These are phyloP conservation scores for Entomortierella parvispora DNA, from an alignment of 192 early-diverging fungal species.

Conservation along the genomic window DNA sequence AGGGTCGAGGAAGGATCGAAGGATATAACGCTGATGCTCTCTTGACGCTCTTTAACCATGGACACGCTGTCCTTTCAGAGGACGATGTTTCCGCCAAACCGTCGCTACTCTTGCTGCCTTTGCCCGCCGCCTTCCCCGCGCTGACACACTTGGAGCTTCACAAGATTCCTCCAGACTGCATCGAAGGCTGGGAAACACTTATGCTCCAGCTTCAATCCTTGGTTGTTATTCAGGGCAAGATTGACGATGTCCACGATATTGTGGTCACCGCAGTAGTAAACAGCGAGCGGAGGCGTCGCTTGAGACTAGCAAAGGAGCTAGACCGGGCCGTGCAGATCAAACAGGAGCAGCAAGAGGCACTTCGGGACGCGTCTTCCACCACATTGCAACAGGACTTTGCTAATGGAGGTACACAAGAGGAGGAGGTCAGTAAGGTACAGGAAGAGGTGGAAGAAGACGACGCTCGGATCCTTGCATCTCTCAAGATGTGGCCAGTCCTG, in stretches of 20 bases:
- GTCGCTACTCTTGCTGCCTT: slow-evolving; percentile 31
- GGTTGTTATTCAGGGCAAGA: slow-evolving; percentile 50
- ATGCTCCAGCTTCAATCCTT: slow-evolving; percentile 52
- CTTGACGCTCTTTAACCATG: slow-evolving; percentile 28
- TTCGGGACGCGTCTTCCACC: slow-evolving; percentile 28
- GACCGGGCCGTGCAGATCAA: slow-evolving; percentile 26
- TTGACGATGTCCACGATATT: slow-evolving; percentile 61
- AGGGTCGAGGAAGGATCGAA: slow-evolving; percentile 42
- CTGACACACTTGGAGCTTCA: slow-evolving; percentile 61
- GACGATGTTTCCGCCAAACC: background rate
- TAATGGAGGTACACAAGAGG: background rate
- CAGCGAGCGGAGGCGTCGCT: slow-evolving; percentile 42
- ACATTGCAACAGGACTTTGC: too few relatives aligned
- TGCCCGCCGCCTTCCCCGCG: slow-evolving; percentile 44
- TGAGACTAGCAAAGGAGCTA: slow-evolving; percentile 10
- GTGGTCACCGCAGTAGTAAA: slow-evolving; percentile 52
- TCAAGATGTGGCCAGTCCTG: slow-evolving; percentile 54
- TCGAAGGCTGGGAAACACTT: slow-evolving; percentile 60
- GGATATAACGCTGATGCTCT: slow-evolving; percentile 32
- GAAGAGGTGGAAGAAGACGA: slow-evolving; percentile 13
- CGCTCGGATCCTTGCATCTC: slow-evolving; percentile 20
- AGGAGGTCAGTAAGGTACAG: background rate
- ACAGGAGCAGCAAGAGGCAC: slow-evolving; percentile 44
- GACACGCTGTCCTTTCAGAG: background rate
- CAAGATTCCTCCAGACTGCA: slow-evolving; percentile 53